A percentile compares a stretch with the other conserved stretches of the same genome.
These are phyloP conservation scores for Mentha longifolia DNA, from an alignment of 257 asterid genomes.

Conservation along the genomic window DNA sequence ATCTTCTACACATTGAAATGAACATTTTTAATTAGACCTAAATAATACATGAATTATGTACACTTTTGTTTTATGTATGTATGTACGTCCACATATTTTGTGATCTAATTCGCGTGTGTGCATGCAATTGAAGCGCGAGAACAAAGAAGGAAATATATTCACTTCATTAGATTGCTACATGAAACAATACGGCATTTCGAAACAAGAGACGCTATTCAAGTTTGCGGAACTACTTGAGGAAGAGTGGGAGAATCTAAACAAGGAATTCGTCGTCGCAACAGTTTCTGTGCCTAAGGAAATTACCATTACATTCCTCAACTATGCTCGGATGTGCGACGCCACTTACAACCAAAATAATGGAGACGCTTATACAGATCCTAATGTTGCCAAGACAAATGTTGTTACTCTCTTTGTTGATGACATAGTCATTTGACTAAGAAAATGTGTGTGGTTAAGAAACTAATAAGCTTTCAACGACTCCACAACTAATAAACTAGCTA, in stretches of 20 bases:
- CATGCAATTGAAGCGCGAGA: slow-evolving; percentile 35
- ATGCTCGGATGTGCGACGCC: neutral
- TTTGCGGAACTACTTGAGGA: neutral
- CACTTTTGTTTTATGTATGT: too few species aligned
- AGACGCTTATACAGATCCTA: neutral
- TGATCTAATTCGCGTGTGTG: too few species aligned
- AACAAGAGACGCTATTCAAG: slow-evolving; percentile 3
- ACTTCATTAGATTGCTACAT: slow-evolving; percentile 4
- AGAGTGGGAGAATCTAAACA: slow-evolving; percentile 28
- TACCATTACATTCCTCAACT: neutral
- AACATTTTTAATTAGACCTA: too few species aligned
- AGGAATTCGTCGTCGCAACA: neutral
- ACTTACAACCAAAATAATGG: neutral
- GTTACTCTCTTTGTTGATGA: too few species aligned
- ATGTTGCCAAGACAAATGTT: too few species aligned
- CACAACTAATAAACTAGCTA: too few species aligned
- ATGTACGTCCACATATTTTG: too few species aligned
- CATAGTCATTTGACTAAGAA: too few species aligned
- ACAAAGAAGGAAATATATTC: slow-evolving; percentile 2
- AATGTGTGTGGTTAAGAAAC: too few species aligned
- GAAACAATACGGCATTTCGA: neutral
- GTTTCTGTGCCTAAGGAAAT: neutral
- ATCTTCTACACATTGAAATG: too few species aligned
- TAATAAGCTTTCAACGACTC: too few species aligned
- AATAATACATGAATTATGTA: too few species aligned